These are phyloP conservation scores for Metschnikowia proteae DNA, from an alignment of 805 yeast genomes.

Conservation along the genomic window DNA sequence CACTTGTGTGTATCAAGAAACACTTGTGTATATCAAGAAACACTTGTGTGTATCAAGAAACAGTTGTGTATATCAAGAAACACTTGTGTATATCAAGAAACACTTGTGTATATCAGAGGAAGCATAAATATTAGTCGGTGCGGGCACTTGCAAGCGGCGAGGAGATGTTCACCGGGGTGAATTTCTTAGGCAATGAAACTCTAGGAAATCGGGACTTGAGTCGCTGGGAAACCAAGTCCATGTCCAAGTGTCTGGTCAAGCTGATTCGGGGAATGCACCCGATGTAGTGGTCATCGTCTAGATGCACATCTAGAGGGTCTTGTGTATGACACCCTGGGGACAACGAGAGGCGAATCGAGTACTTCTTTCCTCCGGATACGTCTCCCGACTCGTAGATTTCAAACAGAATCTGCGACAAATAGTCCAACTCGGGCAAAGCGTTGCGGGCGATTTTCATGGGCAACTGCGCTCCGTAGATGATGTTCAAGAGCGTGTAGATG, in stretches of 20 bases:
- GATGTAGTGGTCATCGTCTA: conserved; percentile 93
- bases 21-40: no score
- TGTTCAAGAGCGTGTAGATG: conserved; percentile 87
- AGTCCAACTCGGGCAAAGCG: conserved; percentile 94
- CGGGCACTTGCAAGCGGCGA: conserved; percentile 49
- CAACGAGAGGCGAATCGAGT: conserved; percentile 84
- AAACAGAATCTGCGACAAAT: conserved; percentile 88
- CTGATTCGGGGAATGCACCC: conserved; percentile 91
- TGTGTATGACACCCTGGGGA: conserved; percentile 99
- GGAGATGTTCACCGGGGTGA: conserved; percentile 83
- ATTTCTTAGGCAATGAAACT: conserved; percentile 86
- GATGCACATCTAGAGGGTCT: conserved; percentile 93
- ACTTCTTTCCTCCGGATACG: conserved; percentile 65
- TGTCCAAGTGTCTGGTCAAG: conserved; percentile 87
- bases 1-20: no score
- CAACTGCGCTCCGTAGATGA: conserved; percentile 84
- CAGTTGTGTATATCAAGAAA: no score
- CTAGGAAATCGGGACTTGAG: conserved; percentile 77
- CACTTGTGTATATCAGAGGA: background rate
- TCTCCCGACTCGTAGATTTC: conserved; percentile 86
- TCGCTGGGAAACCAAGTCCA: conserved; percentile 81
- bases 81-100: no score
- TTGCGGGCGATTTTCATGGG: conserved; percentile 96
- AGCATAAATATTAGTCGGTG: background rate
- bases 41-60: no score